Conservation (phyloP, 1,139 yeast species). For the Kurtzmaniella quercitrusa region DNA sequence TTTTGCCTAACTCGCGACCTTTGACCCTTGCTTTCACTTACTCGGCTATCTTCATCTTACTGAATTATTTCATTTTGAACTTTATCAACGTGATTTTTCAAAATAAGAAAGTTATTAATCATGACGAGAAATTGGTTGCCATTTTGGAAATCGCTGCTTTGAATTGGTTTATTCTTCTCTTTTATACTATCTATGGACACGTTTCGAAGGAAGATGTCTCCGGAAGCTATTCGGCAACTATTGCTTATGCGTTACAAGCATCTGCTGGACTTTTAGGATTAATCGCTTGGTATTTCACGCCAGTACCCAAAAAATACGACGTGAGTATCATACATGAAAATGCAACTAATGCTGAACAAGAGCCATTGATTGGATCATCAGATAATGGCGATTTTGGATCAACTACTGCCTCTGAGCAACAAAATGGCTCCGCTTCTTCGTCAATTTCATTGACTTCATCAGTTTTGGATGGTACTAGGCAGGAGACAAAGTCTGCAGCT, state of each 20-base stretch:
- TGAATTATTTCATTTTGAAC: slow-evolving; percentile 56
- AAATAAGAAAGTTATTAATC: slow-evolving; percentile 49
- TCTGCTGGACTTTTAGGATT: slow-evolving; percentile 54
- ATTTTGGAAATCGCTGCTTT: slow-evolving; percentile 54
- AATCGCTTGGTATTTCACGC: slow-evolving; percentile 39
- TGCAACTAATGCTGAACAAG: slow-evolving; percentile 16
- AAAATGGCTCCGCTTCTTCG: slow-evolving; percentile 10
- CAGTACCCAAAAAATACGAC: slow-evolving; percentile 9
- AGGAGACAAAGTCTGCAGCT: slow-evolving; percentile 38
- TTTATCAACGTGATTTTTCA: slow-evolving; percentile 36
- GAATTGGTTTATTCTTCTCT: slow-evolving; percentile 54
- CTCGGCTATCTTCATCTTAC: slow-evolving; percentile 46
- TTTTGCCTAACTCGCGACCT: slow-evolving; percentile 56
- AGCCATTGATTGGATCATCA: slow-evolving; percentile 26
- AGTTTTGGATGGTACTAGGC: slow-evolving; percentile 8
- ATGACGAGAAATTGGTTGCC: slow-evolving; percentile 68
- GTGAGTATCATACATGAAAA: slow-evolving; percentile 11
- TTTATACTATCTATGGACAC: slow-evolving; percentile 43
- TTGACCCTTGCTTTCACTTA: slow-evolving; percentile 31
- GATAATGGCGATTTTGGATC: slow-evolving; percentile 19
- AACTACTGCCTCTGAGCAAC: slow-evolving; percentile 10
- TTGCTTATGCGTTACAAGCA: slow-evolving; percentile 50
- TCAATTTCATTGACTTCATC: slow-evolving; percentile 8
- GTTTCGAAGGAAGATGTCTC: slow-evolving; percentile 45
- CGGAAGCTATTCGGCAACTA: slow-evolving; percentile 54